phyloP scores from a whole-genome alignment of 108 stramenopile species.

The Nitzschia sp. region DNA sequence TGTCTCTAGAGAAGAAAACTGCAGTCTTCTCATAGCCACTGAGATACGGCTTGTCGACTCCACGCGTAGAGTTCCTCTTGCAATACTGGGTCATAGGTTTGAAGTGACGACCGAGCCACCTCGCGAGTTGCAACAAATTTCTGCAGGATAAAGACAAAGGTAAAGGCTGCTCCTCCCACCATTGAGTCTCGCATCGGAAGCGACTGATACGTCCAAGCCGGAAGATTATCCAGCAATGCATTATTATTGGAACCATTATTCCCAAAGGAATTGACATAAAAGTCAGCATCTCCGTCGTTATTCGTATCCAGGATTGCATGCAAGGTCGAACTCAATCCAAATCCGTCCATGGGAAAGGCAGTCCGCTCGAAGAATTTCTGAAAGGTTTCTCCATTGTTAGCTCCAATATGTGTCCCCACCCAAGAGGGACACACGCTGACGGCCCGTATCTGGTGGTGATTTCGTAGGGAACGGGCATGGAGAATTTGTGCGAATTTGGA shows the following conservation, averaged over 20 bases:
- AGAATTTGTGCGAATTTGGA: constrained; percentile 64
- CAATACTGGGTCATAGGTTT: constrained; percentile 33
- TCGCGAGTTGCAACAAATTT: constrained; percentile 6
- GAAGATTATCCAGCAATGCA: neutral
- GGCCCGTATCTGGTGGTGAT: constrained; percentile 11
- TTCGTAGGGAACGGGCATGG: constrained; percentile 32
- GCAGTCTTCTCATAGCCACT: constrained; percentile 23
- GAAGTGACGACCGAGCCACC: constrained; percentile 17
- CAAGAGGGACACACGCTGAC: constrained; percentile 55
- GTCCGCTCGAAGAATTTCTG: constrained; percentile 17
- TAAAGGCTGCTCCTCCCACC: constrained; percentile 4
- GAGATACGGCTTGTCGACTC: constrained; percentile 34
- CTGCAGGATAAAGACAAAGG: constrained; percentile 21
- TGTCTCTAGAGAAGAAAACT: too few relatives aligned
- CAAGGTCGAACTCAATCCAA: constrained; percentile 43
- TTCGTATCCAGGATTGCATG: constrained; percentile 32
- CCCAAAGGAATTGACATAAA: constrained; percentile 20
- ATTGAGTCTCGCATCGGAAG: constrained; percentile 29
- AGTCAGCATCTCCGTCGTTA: constrained; percentile 18
- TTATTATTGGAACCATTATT: neutral
- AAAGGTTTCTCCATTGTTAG: neutral
- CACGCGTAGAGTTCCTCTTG: constrained; percentile 51
- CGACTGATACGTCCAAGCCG: constrained; percentile 11
- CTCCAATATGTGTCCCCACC: constrained; percentile 58
- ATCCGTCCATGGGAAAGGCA: constrained; percentile 35